Evolutionary conservation across 768 basidiomycete genomes (phyloP), one percentile per base, ranked within the genome.

Genomic region (Suillus subaureus): DNA sequence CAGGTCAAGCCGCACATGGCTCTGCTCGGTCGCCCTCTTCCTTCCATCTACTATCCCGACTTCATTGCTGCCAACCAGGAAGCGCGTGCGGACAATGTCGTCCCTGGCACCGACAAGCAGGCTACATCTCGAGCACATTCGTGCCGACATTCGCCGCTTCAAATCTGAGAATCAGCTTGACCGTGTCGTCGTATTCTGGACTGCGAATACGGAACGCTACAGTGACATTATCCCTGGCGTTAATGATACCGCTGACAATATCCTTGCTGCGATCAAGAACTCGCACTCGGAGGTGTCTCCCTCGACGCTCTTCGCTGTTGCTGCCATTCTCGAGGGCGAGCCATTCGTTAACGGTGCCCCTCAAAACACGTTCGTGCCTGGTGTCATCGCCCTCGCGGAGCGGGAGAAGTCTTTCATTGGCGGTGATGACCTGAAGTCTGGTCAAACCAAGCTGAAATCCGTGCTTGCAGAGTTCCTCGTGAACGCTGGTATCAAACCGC

Each of bases 11-110:
- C 95, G 1, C 82, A 90, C 75, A 92, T 99, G 92, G 85, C 89
- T 6, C 82, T 84, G 64, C 81, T 94, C 68, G 90, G 90, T 64
- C 85, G 86, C 69, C 97, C 96, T 45, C 86, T 98, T 55, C 96
- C 97, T 4, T 95, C 93, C 47, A 90, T 99, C 80, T 98, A 98
- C 84, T 96, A 97, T 77, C 94, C 96, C 62, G 93, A 96, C 80
- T 97, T 96, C 80, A 97, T 97, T 75, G 96, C 97, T 64, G 96
- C 96, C 68, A 98, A 98, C 84, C 97, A 99, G 79, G 94, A 93
- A 72, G 91, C 89, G 39, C 93, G 97, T 64, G 97, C 96, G 0
- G 95, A 99, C 79, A 99, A 99, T 77, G 74, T 98, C 58, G 84
- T 98, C 68, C 86, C 91, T 6, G 97, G 96, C 45, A 74, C 77